Evolutionary conservation across 371 early-diverging fungal genomes (phyloP).

Genomic region (Mortierella sp.): DNA sequence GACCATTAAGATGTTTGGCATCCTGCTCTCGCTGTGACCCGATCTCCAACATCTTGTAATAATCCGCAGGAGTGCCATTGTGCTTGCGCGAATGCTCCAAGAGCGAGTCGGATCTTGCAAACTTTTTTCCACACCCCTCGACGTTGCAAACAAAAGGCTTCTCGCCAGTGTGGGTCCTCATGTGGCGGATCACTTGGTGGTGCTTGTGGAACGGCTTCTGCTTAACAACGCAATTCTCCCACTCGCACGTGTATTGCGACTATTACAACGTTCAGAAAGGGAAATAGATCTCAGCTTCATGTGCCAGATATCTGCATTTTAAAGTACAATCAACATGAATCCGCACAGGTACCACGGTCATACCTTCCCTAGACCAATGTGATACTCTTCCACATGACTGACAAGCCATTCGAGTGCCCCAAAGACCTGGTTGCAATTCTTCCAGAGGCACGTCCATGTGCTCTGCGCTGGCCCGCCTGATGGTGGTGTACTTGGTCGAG

Average conservation of each 20-base stretch:
- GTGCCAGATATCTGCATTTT: not conserved
- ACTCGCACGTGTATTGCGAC: slow-evolving; percentile 41
- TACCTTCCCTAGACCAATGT: slow-evolving; percentile 41
- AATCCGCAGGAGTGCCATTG: slow-evolving; percentile 30
- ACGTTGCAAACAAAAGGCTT: slow-evolving; percentile 56
- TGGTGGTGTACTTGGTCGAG: slow-evolving; percentile 12
- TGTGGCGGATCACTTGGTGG: slow-evolving; percentile 48
- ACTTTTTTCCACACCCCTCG: slow-evolving; percentile 55
- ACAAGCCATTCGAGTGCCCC: slow-evolving; percentile 36
- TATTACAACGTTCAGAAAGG: not conserved
- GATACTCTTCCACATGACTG: slow-evolving; percentile 30
- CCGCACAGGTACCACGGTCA: too few species aligned
- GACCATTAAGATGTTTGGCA: slow-evolving; percentile 23
- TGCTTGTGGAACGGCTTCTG: slow-evolving; percentile 44
- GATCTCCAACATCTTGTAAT: slow-evolving; percentile 34
- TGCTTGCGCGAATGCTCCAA: slow-evolving; percentile 39
- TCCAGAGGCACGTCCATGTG: slow-evolving; percentile 43
- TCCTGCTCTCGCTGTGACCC: slow-evolving; percentile 30
- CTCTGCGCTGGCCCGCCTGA: slow-evolving; percentile 17
- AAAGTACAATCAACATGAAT: not conserved
- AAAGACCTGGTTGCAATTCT: slow-evolving; percentile 40
- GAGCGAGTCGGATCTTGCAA: slow-evolving; percentile 42
- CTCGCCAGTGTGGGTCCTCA: slow-evolving; percentile 56
- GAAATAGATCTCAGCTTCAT: not conserved
- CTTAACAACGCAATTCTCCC: slow-evolving; percentile 43